phyloP scores from a whole-genome alignment of 352 stramenopile genomes.

The Globisporangium acanthophoron region DNA sequence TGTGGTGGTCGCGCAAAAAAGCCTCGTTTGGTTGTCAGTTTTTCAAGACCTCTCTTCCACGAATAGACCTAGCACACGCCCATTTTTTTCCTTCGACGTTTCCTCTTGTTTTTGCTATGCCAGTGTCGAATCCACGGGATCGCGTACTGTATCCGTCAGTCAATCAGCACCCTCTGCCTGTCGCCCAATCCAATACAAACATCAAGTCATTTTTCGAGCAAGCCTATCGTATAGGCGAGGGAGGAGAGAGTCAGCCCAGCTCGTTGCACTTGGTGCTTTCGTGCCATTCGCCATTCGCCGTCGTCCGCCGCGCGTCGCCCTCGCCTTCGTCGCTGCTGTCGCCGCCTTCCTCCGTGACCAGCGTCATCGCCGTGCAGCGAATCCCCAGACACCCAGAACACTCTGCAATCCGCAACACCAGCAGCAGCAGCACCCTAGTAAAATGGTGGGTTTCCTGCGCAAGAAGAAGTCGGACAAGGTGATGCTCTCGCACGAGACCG shows the following conservation, averaged over 20 bases:
- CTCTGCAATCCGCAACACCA: slow-evolving; percentile 2
- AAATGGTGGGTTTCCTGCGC: slow-evolving; percentile 75
- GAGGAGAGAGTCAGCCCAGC: not conserved
- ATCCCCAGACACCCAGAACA: not conserved
- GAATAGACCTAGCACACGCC: not conserved
- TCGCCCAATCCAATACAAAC: not conserved
- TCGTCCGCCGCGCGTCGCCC: not conserved
- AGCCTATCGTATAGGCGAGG: not conserved
- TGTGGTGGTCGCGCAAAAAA: too few species aligned
- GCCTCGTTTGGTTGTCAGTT: not conserved
- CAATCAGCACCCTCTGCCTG: not conserved
- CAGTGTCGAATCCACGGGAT: not conserved
- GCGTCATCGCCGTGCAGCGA: not conserved
- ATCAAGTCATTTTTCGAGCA: not conserved
- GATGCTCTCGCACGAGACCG: slow-evolving; percentile 59
- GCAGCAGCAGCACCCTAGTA: not conserved
- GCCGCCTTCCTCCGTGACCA: not conserved
- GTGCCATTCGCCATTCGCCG: not conserved
- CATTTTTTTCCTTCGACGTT: not conserved
- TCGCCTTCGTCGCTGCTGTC: not conserved
- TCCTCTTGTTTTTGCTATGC: not conserved
- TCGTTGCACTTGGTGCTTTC: not conserved
- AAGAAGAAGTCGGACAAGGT: slow-evolving; percentile 84
- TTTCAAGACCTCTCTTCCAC: not conserved
- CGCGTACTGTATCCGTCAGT: not conserved